These are phyloP conservation scores for Nitzschia sp. DNA, from an alignment of 108 stramenopile genomes.

Conservation along the genomic window DNA sequence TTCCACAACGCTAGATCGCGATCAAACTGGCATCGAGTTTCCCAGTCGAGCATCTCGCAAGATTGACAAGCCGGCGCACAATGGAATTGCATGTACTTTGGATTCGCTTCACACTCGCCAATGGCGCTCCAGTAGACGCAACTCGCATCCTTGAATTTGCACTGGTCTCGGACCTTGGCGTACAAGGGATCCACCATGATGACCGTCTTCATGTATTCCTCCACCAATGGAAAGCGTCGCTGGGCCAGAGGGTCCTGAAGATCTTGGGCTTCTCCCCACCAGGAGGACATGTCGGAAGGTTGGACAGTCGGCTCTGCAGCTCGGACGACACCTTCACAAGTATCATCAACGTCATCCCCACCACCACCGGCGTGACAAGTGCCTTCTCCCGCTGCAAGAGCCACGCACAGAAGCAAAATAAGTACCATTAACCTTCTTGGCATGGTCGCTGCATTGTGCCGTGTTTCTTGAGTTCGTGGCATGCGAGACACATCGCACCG, in stretches of 20 bases:
- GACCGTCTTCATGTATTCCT: conserved; percentile 61
- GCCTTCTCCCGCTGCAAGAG: too few species aligned
- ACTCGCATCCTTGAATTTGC: conserved; percentile 47
- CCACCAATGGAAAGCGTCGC: conserved; percentile 31
- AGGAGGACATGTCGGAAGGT: too few species aligned
- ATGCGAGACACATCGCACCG: too few species aligned
- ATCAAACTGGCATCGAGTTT: conserved; percentile 57
- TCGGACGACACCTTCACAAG: too few species aligned
- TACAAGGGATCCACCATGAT: conserved; percentile 39
- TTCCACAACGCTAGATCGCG: conserved; percentile 36
- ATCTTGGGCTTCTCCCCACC: conserved; percentile 12
- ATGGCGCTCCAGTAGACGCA: conserved; percentile 14
- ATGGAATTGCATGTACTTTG: conserved; percentile 46
- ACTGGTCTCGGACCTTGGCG: conserved; percentile 31
- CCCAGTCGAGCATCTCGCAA: conserved; percentile 46
- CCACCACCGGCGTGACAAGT: too few species aligned
- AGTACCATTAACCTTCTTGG: too few species aligned
- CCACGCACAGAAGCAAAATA: too few species aligned
- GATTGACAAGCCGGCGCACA: conserved; percentile 74
- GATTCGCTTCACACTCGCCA: conserved; percentile 52
- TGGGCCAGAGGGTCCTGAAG: not conserved
- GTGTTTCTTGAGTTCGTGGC: too few species aligned
- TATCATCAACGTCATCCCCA: too few species aligned
- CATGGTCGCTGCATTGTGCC: too few species aligned
- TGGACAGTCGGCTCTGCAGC: too few species aligned